These are phyloP conservation scores for Hirsutella rhossiliensis DNA, from an alignment of 2,329 filamentous ascomycete species.

Conservation along the genomic window DNA sequence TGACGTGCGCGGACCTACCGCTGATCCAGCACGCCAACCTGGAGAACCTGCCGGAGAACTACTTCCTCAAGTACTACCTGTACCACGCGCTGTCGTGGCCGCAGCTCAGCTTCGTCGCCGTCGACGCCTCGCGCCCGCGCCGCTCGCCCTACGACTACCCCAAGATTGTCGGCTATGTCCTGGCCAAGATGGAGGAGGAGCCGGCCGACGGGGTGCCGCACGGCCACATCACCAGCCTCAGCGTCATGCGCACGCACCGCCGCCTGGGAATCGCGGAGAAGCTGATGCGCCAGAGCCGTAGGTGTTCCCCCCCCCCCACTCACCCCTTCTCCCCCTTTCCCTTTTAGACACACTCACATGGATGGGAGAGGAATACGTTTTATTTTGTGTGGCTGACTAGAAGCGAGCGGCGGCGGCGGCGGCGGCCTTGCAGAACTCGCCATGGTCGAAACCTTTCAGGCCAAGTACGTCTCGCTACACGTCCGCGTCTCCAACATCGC, in stretches of 20 bases:
- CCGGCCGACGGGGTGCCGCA: conserved; percentile 81
- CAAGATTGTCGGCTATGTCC: conserved; percentile 97
- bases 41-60: conserved; percentile 97
- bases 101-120: conserved; percentile 90
- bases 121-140: conserved; percentile 73
- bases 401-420: not conserved
- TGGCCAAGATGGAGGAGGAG: conserved; percentile 99
- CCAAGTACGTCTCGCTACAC: conserved; percentile 88
- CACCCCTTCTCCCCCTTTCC: not conserved
- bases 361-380: no score
- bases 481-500: conserved; percentile 90
- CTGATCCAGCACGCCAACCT: conserved; percentile 97
- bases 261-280: conserved; percentile 89
- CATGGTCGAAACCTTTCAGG: conserved; percentile 91
- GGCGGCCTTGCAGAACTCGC: conserved; percentile 55
- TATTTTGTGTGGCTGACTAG: no score
- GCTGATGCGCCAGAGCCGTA: conserved; percentile 92
- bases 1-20: conserved; percentile 73
- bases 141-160: conserved; percentile 78
- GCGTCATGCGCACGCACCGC: conserved; percentile 92
- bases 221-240: conserved; percentile 90
- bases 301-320: conserved; percentile 21
- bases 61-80: conserved; percentile 99
- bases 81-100: conserved; percentile 99
- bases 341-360: not conserved